Base-by-base conservation (phyloP, 495 filamentous ascomycete species). In the Lophium mytilinum region DNA sequence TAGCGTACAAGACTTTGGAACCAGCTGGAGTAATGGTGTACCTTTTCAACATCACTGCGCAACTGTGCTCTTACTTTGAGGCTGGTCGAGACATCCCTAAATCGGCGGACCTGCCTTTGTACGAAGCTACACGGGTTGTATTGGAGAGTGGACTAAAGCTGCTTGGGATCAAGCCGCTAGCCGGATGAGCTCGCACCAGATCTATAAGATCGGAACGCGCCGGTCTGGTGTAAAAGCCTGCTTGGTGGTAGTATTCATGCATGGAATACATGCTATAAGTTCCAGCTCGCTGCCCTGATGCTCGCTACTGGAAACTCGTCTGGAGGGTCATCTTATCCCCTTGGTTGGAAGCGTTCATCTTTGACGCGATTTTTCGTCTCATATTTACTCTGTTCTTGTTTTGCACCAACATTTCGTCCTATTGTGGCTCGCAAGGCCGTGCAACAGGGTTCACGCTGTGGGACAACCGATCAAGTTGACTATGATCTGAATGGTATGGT, bases 31-130 rank as follows among this genome's bases (percentile, higher is more conserved):
- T 94, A 49, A 74, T 95, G 35, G 83, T 83, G 10, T 95, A 93
- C 72, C 80, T 95, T 43, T 92, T 92, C 77, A 85, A 83, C 72
- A 86, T 95, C 85, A 94, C 88, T 92, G 11, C 87, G 87, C 45
- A 88, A 82, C 64, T 79, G 80, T 66, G 80, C 81, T 68, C 78
- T 77, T 14, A 84, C 84, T 65, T 63, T 88, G 37, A 87, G 85
- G 76, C 82, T 82, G 69, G 86, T 88, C 30, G 81, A 88, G 50
- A 83, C n/a, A 19, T 37, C 3, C 24, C 37, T 9, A n/a, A 37
- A 12, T 40, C 56, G 6, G 56, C 47, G 9, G 12, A 53, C 11
- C 17, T 92, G 79, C 88, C 89, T 3, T 73, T 95, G 53, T 95
- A 94, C 67, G 84, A 87, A 63, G 77, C 86, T 11, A 87, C 88